Evolutionary conservation across 352 stramenopile genomes (phyloP), one percentile per base, ranked within the genome.

Genomic region (Pythium aristosporum): DNA sequence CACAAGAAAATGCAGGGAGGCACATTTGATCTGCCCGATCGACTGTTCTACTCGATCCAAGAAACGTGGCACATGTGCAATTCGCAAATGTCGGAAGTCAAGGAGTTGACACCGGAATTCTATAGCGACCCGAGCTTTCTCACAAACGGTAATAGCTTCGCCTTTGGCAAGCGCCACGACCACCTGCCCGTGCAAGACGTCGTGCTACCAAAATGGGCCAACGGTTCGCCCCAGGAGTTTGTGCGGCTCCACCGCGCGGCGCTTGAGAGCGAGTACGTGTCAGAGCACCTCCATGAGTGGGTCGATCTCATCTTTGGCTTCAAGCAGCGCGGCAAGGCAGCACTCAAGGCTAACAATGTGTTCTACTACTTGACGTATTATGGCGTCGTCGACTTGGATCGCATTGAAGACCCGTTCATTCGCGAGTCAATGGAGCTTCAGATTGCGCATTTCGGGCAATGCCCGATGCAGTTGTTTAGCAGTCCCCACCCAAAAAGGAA

Each of bases 251-350:
- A 97, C 71, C 96, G 96, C 11, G 85, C 92, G 28, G 97, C 98
- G 21, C 84, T 99, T 10, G 98, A 99, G 69, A 99, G 95, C 72
- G 97, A 99, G 21, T 89, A 98, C 67, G 98, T 99, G 0, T 99
- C 96, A 34, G 80, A 82, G 36, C 86, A 99, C 75, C 76, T 99
- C 21, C 96, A 99, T 73, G 77, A 91, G 63, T 99, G 98, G 98
- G 89, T 99, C 28, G 98, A 99, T 77, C 85, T 99, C 10, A 97
- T 99, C 21, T 99, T 99, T 76, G 98, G 98, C 10, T 99, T 87
- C 76, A 99, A 99, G 66, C 98, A 99, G 74, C 81, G 91, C 18
- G 96, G 98, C 21, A 81, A 93, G 67, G 92, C 88, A 32, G 96
- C 97, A 5, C 71, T 97, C n/a, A 79, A 96, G 43, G 94, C 93